Percentiles rank a stretch among this genome's conserved stretches.
phyloP scores from a whole-genome alignment of 805 yeast genomes.

The Henningerozyma blattae region DNA sequence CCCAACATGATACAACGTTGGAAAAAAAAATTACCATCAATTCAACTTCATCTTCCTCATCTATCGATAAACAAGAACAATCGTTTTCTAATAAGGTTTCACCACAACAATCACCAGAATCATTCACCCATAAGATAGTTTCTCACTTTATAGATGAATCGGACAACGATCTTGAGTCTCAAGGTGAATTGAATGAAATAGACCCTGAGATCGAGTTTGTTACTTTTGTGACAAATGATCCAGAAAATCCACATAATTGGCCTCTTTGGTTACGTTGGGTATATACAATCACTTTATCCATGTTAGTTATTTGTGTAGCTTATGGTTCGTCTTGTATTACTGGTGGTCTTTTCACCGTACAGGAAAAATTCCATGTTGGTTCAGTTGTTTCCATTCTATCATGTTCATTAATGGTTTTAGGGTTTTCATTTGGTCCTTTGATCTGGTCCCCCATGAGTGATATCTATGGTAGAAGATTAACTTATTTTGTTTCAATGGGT shows the following conservation, averaged over 20 bases:
- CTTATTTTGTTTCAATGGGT: conserved; percentile 63
- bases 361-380: conserved; percentile 56
- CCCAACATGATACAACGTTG: too few relatives aligned
- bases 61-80: neutral
- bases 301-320: conserved; percentile 78
- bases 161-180: conserved; percentile 10
- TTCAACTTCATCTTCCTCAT: conserved; percentile 3
- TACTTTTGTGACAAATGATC: conserved; percentile 68
- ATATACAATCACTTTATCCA: conserved; percentile 57
- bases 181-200: conserved; percentile 24
- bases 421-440: conserved; percentile 79
- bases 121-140: too few relatives aligned
- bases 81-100: neutral
- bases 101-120: neutral
- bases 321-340: conserved; percentile 88
- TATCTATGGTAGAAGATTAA: conserved; percentile 75
- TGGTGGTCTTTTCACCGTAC: conserved; percentile 65
- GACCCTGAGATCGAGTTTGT: conserved; percentile 74
- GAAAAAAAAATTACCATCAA: neutral
- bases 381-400: conserved; percentile 68
- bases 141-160: conserved; percentile 5
- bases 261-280: conserved; percentile 39
- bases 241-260: conserved; percentile 91
- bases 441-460: conserved; percentile 86
- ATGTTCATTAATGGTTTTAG: conserved; percentile 80